These are phyloP conservation scores for Rhynchosporium graminicola DNA, from an alignment of 2,329 filamentous ascomycete genomes.

Conservation along the genomic window DNA sequence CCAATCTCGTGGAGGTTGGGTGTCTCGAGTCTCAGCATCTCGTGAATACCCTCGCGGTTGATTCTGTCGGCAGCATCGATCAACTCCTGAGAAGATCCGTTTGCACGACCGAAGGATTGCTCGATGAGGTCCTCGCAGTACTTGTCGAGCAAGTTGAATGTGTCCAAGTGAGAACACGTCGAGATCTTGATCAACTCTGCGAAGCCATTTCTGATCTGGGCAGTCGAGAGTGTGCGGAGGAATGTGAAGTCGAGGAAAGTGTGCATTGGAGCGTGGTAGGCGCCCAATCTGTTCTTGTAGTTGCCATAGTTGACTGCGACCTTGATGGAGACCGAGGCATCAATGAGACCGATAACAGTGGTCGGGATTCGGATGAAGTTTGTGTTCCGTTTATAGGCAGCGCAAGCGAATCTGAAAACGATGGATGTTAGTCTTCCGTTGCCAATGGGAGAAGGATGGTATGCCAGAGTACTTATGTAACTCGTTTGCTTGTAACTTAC, in stretches of 20 bases:
- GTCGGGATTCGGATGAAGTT: slow-evolving; percentile 75
- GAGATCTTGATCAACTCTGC: slow-evolving; percentile 77
- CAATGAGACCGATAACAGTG: slow-evolving; percentile 73
- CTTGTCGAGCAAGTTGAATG: slow-evolving; percentile 67
- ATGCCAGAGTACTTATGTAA: too few relatives aligned
- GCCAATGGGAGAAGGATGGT: too few relatives aligned
- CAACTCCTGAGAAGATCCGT: slow-evolving; percentile 57
- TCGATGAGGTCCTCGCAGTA: slow-evolving; percentile 68
- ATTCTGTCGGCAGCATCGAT: slow-evolving; percentile 64
- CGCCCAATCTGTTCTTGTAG: slow-evolving; percentile 74
- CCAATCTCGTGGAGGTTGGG: slow-evolving; percentile 74
- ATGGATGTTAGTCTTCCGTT: slow-evolving; percentile 31
- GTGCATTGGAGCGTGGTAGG: slow-evolving; percentile 70
- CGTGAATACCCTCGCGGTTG: slow-evolving; percentile 67
- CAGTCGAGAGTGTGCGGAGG: slow-evolving; percentile 64
- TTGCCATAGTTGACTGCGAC: slow-evolving; percentile 77
- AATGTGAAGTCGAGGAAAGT: slow-evolving; percentile 76
- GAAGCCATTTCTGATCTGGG: slow-evolving; percentile 72
- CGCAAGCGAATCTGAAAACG: slow-evolving; percentile 62
- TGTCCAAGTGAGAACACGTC: slow-evolving; percentile 65
- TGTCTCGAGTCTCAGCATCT: slow-evolving; percentile 74
- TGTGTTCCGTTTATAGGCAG: slow-evolving; percentile 70
- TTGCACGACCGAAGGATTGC: slow-evolving; percentile 63
- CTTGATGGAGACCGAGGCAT: slow-evolving; percentile 75
- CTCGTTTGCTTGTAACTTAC: slow-evolving; percentile 46